Percentiles rank a stretch among this genome's conserved stretches.
Conservation (phyloP, 2,329 filamentous ascomycete species). For the Monosporascus sp. region DNA sequence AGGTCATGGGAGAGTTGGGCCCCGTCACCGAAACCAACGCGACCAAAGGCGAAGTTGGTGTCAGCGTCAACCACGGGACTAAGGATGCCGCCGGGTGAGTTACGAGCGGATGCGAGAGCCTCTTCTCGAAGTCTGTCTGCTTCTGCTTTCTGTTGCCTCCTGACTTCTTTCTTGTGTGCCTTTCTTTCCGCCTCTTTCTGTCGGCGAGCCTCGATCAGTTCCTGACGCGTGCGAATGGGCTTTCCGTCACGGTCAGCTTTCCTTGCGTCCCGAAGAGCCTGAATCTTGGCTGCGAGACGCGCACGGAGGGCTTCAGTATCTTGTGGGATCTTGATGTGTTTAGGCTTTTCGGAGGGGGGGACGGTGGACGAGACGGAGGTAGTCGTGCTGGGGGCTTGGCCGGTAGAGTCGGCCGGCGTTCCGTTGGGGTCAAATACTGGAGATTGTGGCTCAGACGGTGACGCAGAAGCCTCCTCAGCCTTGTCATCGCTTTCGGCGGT, state of each 20-base stretch:
- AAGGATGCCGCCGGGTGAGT: conserved; percentile 53
- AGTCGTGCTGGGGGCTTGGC: conserved; percentile 49
- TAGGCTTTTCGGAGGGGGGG: conserved; percentile 55
- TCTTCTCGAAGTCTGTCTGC: conserved; percentile 65
- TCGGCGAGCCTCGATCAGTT: conserved; percentile 84
- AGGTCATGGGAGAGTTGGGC: conserved; percentile 70
- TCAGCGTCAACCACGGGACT: conserved; percentile 48
- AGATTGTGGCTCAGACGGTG: conserved; percentile 51
- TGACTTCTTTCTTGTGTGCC: conserved; percentile 80
- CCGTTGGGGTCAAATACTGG: conserved; percentile 55
- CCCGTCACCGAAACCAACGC: conserved; percentile 86
- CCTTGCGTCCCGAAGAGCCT: conserved; percentile 75
- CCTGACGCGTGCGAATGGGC: conserved; percentile 78
- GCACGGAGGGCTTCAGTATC: conserved; percentile 72
- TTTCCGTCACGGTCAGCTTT: conserved; percentile 86
- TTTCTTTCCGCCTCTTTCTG: conserved; percentile 84
- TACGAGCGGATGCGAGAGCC: conserved; percentile 53
- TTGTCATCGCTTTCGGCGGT: conserved; percentile 39
- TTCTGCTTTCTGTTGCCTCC: conserved; percentile 71
- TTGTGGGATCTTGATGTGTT: conserved; percentile 61
- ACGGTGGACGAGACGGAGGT: conserved; percentile 67
- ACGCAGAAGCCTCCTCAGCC: conserved; percentile 22
- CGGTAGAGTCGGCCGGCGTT: conserved; percentile 33
- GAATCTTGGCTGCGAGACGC: conserved; percentile 76
- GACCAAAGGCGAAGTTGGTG: conserved; percentile 81